Evolutionary conservation across 768 basidiomycete species (phyloP), one percentile per base, ranked within the genome.

Genomic region (Suillus sp.): DNA sequence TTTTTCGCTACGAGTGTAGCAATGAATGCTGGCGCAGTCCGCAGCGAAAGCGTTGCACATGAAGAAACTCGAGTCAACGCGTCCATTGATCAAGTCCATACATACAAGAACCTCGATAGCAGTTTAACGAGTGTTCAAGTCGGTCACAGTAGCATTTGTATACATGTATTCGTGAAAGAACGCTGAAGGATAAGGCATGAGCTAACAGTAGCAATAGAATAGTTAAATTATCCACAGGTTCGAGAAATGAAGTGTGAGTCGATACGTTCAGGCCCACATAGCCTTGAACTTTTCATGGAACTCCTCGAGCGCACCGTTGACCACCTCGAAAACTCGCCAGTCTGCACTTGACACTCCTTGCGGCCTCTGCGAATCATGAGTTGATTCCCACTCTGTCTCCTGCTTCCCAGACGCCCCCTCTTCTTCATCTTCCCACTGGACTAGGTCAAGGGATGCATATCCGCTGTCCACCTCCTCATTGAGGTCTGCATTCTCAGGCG

Each of bases 251-350:
- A 25, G 37, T 13, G 5, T 22, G 22, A 47, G 22, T 16, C 6
- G 4, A 18, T 27, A 40, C 30, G 20, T 32, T 65, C 22, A 81
- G 0, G 88, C 87, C 88, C 87, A 88, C 77, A 87, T 89, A 9
- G 79, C 83, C 65, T 73, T 81, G 75, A 83, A 90, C 71, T 89
- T 89, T 62, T 74, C 80, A 10, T 83, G 74, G 61, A 90, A 89
- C 66, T 88, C 84, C 10, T 69, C 70, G 50, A 75, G 75, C 25
- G 79, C 78, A 3, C 64, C 78, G 32, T 76, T 67, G 9, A 87
- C 76, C 14, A 88, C 76, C 60, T 81, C 75, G 50, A 84, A 86
- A 1, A 89, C 81, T 60, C 67, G 78, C 87, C 86, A 86, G 65
- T 89, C 87, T 4, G 65, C 71, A 22, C 81, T 76, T 0, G 72